phyloP scores from a whole-genome alignment of 352 stramenopile species.

The Pythium aphanidermatum region DNA sequence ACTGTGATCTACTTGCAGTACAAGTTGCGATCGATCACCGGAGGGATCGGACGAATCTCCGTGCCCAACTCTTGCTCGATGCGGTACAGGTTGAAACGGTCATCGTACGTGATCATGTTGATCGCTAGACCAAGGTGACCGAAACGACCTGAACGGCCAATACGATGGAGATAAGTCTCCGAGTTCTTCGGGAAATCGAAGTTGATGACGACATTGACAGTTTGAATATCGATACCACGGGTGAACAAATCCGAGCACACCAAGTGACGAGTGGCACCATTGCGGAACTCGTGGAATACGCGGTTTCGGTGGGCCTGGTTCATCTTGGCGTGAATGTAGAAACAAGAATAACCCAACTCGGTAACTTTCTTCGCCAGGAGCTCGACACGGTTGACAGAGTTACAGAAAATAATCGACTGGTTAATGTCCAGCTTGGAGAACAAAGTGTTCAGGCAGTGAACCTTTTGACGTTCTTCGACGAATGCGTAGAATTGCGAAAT shows the following conservation, averaged over 20 bases:
- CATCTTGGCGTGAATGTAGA: constrained; percentile 99
- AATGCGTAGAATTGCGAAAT: constrained; percentile 99
- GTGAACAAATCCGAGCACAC: constrained; percentile 99
- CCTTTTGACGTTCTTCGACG: constrained; percentile 99
- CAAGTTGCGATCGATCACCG: constrained; percentile 97
- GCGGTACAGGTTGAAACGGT: constrained; percentile 96
- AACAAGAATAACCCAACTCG: constrained; percentile 99
- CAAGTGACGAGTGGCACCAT: constrained; percentile 95
- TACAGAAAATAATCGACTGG: constrained; percentile 99
- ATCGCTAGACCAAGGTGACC: constrained; percentile 98
- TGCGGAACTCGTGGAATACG: constrained; percentile 99
- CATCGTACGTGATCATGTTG: constrained; percentile 99
- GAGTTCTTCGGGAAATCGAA: constrained; percentile 99
- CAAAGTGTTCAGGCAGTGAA: constrained; percentile 99
- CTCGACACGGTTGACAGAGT: constrained; percentile 99
- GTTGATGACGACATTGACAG: constrained; percentile 99
- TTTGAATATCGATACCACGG: constrained; percentile 99
- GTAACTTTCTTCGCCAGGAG: constrained; percentile 99
- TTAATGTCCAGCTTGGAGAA: constrained; percentile 99
- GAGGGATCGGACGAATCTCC: constrained; percentile 98
- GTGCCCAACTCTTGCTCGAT: constrained; percentile 99
- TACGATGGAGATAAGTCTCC: constrained; percentile 99
- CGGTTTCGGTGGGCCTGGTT: constrained; percentile 98
- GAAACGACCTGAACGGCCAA: constrained; percentile 97
- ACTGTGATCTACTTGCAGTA: constrained; percentile 89